Base-by-base conservation (phyloP, 2,329 filamentous ascomycete species). In the Orbilia oligospora region DNA sequence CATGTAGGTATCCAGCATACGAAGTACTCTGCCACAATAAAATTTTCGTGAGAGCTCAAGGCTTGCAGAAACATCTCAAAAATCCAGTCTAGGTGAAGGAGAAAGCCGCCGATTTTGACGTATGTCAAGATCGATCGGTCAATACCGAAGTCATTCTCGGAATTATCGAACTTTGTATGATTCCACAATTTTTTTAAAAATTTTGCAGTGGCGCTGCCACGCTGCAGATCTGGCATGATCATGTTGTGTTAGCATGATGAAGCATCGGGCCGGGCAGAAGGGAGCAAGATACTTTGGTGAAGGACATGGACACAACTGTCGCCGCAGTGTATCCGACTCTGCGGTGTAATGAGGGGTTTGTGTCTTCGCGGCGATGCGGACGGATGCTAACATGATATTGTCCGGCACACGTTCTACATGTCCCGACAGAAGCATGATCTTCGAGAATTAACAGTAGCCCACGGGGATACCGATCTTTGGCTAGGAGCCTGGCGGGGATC, bases 21-120 rank as follows among this genome's bases (percentile, higher is more conserved):
- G n/a, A n/a, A n/a, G n/a, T 27, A 16, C 36, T 61, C 30, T 55
- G 44, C 51, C 51, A 53, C 70, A 41, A n/a, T 53, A 24, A 63
- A 41, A 20, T 27, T 61, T 63, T 51, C 48, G 18, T 33, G 51
- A 63, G 63, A 53, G 70, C 49, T 73, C 51, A 9, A 73, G 69
- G 30, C 30, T 58, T 58, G 53, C 53, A 38, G 24, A 20, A 36
- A 38, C 49, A 4, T 22, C 36, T 44, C 64, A 18, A 44, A 20
- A 44, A 12, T 61, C 36, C 24, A 16, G 53, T 30, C 30, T 20
- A 38, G 56, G 18, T 61, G 4, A 27, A 61, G 53, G 27, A 18
- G 53, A 65, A 71, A 48, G 18, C 55, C 51, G 53, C 27, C n/a
- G 22, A 22, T 24, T 51, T n/a, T 22, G 18, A 46, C 44, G 44